Base-by-base conservation (phyloP, 2,329 filamentous ascomycete species). In the Phialemonium atrogriseum region DNA sequence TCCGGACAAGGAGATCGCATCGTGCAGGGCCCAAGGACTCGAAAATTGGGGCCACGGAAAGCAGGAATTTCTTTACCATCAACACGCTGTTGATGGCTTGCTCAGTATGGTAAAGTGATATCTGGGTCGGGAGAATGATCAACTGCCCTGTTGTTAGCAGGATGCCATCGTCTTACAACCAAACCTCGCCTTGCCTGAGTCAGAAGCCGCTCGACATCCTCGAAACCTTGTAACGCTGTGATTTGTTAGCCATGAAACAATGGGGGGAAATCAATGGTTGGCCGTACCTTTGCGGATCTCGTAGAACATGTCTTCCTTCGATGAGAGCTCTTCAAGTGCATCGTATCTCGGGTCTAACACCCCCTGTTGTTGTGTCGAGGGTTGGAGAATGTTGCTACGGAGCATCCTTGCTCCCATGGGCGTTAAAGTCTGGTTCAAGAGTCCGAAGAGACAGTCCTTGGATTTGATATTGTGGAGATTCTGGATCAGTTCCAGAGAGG, bases 391-490 rank as follows among this genome's bases (percentile, higher is more conserved):
- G 42, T 84, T 94, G 52, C 79, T 87, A 34, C 86, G 73, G 16
- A 98, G 70, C 40, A 94, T 69, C 30, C 91, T 75, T 5, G 77
- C 70, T 4, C 91, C 91, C 86, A 96, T 96, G 0, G 84, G 82
- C 0, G 91, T 96, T 13, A 75, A 52, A 0, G 88, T 94, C 41
- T 86, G 70, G 46, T 96, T 93, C 27, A 98, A 59, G 0, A 96
- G 56, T 0, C 88, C 88, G 40, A 88, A 89, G 0, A 98, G 62
- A 41, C 81, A 89, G 23, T 89, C 76, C 40, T 78, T 84, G 0
- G 87, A 94, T 43, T 82, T 87, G 1, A 77, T 49, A 43, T 81
- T 78, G 10, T 84, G 78, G 0, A 88, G 51, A 43, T 95, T 98
- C 47, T 94, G 86, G 16, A 96, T 82, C 5, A 98, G 68, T 52